phyloP scores from a whole-genome alignment of 169 alveolate species.

The Cryptosporidium sp. region DNA sequence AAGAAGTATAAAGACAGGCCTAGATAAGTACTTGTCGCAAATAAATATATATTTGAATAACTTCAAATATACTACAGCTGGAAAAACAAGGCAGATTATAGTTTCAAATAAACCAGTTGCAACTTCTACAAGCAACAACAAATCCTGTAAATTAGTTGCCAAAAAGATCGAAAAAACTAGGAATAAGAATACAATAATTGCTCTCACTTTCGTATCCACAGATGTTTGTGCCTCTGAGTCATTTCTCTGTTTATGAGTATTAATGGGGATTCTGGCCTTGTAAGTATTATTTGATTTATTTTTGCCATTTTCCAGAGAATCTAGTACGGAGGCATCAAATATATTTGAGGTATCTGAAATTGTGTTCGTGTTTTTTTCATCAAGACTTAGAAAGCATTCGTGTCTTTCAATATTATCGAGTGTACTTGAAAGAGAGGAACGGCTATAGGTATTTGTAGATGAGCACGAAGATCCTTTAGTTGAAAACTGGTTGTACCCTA shows the following conservation, averaged over 20 bases:
- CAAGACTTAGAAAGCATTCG: background rate
- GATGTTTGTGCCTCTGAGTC: background rate
- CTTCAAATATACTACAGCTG: slow-evolving; percentile 54
- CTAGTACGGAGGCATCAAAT: background rate
- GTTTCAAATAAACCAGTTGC: slow-evolving; percentile 76
- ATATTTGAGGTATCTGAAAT: background rate
- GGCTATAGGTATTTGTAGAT: slow-evolving; percentile 29
- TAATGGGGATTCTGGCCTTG: background rate
- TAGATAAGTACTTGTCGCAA: slow-evolving; percentile 33
- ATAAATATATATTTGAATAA: slow-evolving; percentile 15
- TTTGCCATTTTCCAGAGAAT: background rate
- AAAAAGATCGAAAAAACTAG: slow-evolving; percentile 25
- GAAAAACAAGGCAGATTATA: slow-evolving; percentile 53
- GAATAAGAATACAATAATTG: slow-evolving; percentile 32
- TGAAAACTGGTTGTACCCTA: background rate
- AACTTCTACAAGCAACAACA: slow-evolving; percentile 56
- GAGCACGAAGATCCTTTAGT: background rate
- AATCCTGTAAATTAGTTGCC: slow-evolving; percentile 51
- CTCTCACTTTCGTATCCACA: slow-evolving; percentile 21
- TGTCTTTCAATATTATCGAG: background rate
- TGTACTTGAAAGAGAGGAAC: slow-evolving; percentile 16
- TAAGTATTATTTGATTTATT: background rate
- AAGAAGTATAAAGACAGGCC: slow-evolving; percentile 9
- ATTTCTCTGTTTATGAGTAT: background rate
- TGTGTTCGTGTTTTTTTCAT: background rate